A percentile compares a stretch with the other conserved stretches of the same genome.
These are phyloP conservation scores for Funneliformis mosseae DNA, from an alignment of 192 early-diverging fungal genomes.

Conservation along the genomic window DNA sequence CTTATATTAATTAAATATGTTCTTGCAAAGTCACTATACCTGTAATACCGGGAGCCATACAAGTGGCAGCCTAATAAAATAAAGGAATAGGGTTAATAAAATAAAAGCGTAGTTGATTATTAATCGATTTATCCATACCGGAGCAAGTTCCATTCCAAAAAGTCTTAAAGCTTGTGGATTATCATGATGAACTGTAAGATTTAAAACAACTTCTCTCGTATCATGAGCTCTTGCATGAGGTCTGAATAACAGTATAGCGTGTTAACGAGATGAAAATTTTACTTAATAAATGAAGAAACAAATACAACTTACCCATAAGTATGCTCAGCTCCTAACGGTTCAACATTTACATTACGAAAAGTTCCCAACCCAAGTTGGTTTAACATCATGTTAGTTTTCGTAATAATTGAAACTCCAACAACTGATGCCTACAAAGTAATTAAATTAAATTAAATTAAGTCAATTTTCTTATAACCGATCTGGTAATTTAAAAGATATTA, in stretches of 20 bases:
- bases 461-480: background rate
- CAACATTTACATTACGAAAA: constrained; percentile 57
- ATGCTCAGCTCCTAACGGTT: constrained; percentile 60
- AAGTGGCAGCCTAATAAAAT: constrained; percentile 48
- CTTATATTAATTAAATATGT: background rate
- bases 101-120: background rate
- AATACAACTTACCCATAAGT: constrained; percentile 56
- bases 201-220: constrained; percentile 52
- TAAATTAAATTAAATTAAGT: constrained; percentile 13
- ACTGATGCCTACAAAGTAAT: constrained; percentile 43
- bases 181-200: constrained; percentile 52
- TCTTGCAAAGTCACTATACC: constrained; percentile 18
- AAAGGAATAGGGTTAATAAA: background rate
- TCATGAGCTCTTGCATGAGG: constrained; percentile 38
- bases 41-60: constrained; percentile 61
- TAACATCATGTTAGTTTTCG: constrained; percentile 47
- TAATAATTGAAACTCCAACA: constrained; percentile 59
- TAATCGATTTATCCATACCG: constrained; percentile 34
- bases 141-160: constrained; percentile 54
- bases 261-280: background rate
- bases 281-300: background rate
- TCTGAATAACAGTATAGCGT: constrained; percentile 18
- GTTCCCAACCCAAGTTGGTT: constrained; percentile 50
- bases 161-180: constrained; percentile 43
- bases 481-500: background rate